Evolutionary conservation across 768 basidiomycete genomes (phyloP).

Genomic region (Termitomyces sp.): DNA sequence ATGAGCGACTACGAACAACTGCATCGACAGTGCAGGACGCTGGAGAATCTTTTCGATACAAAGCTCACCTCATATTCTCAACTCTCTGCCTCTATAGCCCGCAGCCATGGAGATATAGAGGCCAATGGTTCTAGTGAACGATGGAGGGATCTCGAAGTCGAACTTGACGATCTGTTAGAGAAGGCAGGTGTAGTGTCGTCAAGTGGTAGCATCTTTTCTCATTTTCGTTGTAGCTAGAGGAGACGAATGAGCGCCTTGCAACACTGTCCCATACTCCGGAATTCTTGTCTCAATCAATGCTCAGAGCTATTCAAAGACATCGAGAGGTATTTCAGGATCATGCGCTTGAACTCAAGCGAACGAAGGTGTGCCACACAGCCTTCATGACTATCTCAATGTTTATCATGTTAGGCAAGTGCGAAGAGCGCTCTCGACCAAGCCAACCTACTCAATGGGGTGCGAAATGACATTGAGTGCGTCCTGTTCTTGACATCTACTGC

Average conservation of each 20-base stretch:
- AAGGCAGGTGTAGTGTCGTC: constrained; percentile 48
- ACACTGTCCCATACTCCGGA: constrained; percentile 63
- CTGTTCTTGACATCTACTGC: neutral
- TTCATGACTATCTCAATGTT: neutral
- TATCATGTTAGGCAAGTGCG: constrained; percentile 57
- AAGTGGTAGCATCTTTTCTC: constrained; percentile 6
- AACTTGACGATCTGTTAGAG: constrained; percentile 79
- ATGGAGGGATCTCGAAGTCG: constrained; percentile 79
- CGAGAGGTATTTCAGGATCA: constrained; percentile 88
- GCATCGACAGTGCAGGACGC: constrained; percentile 86
- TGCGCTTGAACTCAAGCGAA: constrained; percentile 75
- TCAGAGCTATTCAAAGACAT: constrained; percentile 87
- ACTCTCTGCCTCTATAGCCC: constrained; percentile 64
- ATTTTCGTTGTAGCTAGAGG: constrained; percentile 56
- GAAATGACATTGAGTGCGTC: constrained; percentile 92
- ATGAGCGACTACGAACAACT: constrained; percentile 87
- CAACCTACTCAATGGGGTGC: constrained; percentile 83
- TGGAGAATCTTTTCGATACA: constrained; percentile 88
- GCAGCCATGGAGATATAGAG: constrained; percentile 56
- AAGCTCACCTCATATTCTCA: constrained; percentile 91
- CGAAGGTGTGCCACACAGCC: constrained; percentile 53
- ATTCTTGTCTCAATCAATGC: constrained; percentile 75
- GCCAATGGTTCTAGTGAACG: constrained; percentile 65
- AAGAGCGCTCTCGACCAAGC: constrained; percentile 81
- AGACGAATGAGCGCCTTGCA: constrained; percentile 79